Evolutionary conservation across 208 protist species (phyloP), one percentile per base, ranked within the genome.

Genomic region (Wallacemonas sp.): DNA sequence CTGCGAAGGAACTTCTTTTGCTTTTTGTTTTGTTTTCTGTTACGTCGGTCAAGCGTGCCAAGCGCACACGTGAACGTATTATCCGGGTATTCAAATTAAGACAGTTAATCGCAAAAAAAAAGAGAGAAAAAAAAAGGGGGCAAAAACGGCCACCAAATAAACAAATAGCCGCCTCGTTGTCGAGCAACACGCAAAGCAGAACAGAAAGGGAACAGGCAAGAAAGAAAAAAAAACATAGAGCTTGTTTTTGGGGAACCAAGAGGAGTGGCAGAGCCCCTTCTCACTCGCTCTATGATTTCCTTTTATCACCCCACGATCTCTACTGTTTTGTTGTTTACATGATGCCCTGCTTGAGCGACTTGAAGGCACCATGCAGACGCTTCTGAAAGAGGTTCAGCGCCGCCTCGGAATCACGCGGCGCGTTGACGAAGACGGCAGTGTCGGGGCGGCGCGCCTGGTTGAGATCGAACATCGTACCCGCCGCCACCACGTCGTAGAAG

Each of bases 401-500:
- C 22, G 50, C 63, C 25, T 22, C 20, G 1, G 59, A 14, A 18
- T 33, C 25, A 32, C 29, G 14, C 25, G 22, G 32, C n/a, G 38
- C 32, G 33, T 22, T 55, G 8, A 28, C 25, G 32, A 3, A 10
- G 45, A 8, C 14, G 18, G 3, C 45, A 4, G n/a, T 33, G 5
- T 45, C 23, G 52, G 10, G 3, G n/a, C 8, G 29, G 22, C 32
- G 25, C n/a, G 26, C 12, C 7, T 49, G 20, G 22, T 41, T 66
- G 2, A 74, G 54, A 26, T 80, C 84, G 61, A 94, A 91, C n/a
- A 14, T 10, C 1, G 86, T 92, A 4, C 80, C 89, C 2, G 42
- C 65, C 0, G 86, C 89, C 14, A 92, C 80, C 0, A 93, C 85
- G 41, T 91, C 78, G 65, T 84, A 95, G 39, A 95, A 89, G 25